Evolutionary conservation across 2,329 filamentous ascomycete species (phyloP), one percentile per base, ranked within the genome.

Genomic region (Hypocreales sp.): DNA sequence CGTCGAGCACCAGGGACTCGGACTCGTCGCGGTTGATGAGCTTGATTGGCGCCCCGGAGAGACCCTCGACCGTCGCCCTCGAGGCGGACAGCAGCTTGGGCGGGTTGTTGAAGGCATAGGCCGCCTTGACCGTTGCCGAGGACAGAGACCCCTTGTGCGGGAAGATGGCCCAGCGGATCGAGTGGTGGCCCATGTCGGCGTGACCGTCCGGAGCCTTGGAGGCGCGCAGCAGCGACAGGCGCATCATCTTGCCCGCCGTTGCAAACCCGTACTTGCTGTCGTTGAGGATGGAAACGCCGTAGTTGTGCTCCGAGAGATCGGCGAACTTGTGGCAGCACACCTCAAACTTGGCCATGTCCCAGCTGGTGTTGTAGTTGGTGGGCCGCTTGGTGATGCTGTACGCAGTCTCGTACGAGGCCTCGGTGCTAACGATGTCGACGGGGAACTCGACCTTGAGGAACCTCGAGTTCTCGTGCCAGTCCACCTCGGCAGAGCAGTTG

Each of bases 361-460:
- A 93, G 39, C 71, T 67, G 4, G 90, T 98, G 58, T 98, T 98
- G 67, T 94, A 95, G 56, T 98, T 90, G 0, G 90, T 98, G 3
- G 90, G 87, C 17, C 90, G 72, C 39, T 73, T 73, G 35, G 90
- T 76, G 40, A 94, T 72, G 40, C 87, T 87, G 45, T 82, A 95
- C 44, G 93, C 86, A 7, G 83, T 92, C 53, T 98, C 90, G 50
- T 98, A 98, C 9, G 75, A 81, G 18, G 90, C 90, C 53, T 94
- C 84, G 0, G 79, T 92, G 53, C 87, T 94, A 40, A 74, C 71
- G 36, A 95, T 67, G 43, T 92, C 78, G 35, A 94, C 86, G 0
- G 90, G 87, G 56, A 98, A 98, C 50, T 98, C 90, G 27, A 95
- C 87, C 62, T 98, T 98, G 46, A 98, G 68, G 64, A 95, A 95